Evolutionary conservation across 2,329 filamentous ascomycete species (phyloP), one percentile per base, ranked within the genome.

Genomic region (Sporothrix inflata): DNA sequence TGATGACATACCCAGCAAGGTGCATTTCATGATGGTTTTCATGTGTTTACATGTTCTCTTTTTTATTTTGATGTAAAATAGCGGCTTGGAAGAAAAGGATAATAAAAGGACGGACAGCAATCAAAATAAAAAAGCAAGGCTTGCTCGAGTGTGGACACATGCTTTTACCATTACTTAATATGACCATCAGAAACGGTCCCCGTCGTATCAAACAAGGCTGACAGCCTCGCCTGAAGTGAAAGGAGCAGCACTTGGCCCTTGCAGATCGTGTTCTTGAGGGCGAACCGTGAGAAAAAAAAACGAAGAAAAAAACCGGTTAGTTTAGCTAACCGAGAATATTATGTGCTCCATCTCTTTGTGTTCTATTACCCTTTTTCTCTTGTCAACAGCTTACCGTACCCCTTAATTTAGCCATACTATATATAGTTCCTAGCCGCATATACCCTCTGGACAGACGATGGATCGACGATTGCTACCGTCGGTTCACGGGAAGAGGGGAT

Each of bases 401-500:
- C 27, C 47, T 69, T 69, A 21, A 34, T 69, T 42, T 69, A 49
- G 63, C 45, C 63, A 67, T 11, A 2, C 49, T 69, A 55, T 69
- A 55, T 69, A 55, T 69, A 55, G 42, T 55, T 69, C 47, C 45
- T 45, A 27, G 49, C 49, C 47, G 66, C 49, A 69, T 55, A 69
- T 69, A 42, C 21, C 61, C 61, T 47, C 49, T 8, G 4, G 4
- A 67, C 8, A 21, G 40, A 27, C 16, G 16, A 34, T 47, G 27
- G 63, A 51, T 67, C 45, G 27, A 67, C 63, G 40, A 30, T 65
- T 30, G 21, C 38, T 12, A 19, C 34, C 57, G 34, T 21, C 16
- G 55, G 55, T n/a, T 12, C 34, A 61, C 55, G 30, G 51, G 47
- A 51, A 2, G 21, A 21, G 5, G n/a, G 47, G 19, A 21, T 51